phyloP scores from a whole-genome alignment of 2,329 filamentous ascomycete genomes.

The Cladosporium sp. region DNA sequence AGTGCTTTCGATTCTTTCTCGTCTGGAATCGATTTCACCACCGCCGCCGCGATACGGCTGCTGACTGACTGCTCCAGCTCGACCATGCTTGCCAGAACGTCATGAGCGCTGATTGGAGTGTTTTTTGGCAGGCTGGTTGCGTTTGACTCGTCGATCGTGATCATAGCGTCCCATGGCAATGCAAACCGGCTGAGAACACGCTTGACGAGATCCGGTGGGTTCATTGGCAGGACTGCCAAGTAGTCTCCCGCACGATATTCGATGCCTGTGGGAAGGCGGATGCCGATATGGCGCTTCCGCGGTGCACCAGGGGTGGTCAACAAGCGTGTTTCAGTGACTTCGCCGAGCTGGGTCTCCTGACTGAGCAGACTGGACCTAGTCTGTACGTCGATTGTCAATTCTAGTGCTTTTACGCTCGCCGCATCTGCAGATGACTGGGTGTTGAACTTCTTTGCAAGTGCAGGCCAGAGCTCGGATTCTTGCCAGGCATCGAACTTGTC shows the following conservation, averaged over 20 bases:
- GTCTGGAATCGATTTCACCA: constrained; percentile 28
- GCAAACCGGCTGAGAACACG: constrained; percentile 61
- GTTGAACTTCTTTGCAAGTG: background rate
- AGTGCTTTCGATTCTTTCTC: background rate
- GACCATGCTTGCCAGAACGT: constrained; percentile 64
- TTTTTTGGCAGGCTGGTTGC: constrained; percentile 62
- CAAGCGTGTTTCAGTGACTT: constrained; percentile 50
- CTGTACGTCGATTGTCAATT: background rate
- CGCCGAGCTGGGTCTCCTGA: constrained; percentile 58
- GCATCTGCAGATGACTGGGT: background rate
- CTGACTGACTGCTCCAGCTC: constrained; percentile 59
- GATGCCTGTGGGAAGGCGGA: constrained; percentile 42
- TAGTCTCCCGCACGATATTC: constrained; percentile 59
- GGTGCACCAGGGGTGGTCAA: constrained; percentile 46
- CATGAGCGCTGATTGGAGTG: constrained; percentile 55
- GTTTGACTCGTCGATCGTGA: constrained; percentile 42
- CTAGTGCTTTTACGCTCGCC: background rate
- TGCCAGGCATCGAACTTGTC: constrained; percentile 40
- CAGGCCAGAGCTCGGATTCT: constrained; percentile 19
- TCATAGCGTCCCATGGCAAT: constrained; percentile 60
- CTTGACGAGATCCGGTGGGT: constrained; percentile 56
- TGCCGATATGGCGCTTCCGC: constrained; percentile 52
- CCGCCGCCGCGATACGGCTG: constrained; percentile 42
- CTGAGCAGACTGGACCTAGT: constrained; percentile 37
- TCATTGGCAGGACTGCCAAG: constrained; percentile 49